Percentiles rank a stretch among this genome's conserved stretches.
Evolutionary conservation across 192 early-diverging fungal species (phyloP).

Genomic region (Coemansia sp.): DNA sequence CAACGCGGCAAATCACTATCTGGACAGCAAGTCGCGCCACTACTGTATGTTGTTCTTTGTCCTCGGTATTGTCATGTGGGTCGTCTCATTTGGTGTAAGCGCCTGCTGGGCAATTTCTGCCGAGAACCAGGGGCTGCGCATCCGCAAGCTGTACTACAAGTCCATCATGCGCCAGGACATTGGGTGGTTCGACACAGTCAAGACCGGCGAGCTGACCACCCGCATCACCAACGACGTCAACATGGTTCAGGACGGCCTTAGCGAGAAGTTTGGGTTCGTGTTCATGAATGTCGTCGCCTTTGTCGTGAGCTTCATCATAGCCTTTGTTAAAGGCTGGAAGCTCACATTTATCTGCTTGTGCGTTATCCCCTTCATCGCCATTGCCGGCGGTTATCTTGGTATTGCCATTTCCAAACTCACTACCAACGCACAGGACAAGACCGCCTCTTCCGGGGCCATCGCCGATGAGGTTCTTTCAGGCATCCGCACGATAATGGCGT

Average conservation of each 20-base stretch:
- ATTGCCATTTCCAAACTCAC: slow-evolving; percentile 51
- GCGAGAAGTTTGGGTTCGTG: slow-evolving; percentile 78
- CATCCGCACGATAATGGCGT: slow-evolving; percentile 84
- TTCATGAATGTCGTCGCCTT: slow-evolving; percentile 68
- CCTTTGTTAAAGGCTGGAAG: slow-evolving; percentile 79
- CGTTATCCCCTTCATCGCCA: slow-evolving; percentile 67
- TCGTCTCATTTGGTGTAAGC: slow-evolving; percentile 33
- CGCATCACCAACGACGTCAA: slow-evolving; percentile 84
- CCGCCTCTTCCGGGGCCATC: slow-evolving; percentile 79
- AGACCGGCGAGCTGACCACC: slow-evolving; percentile 80
- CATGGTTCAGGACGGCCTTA: slow-evolving; percentile 85
- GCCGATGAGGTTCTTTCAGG: slow-evolving; percentile 84
- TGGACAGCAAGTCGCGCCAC: slow-evolving; percentile 35
- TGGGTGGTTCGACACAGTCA: slow-evolving; percentile 80
- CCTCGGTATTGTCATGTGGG: slow-evolving; percentile 42
- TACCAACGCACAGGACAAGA: slow-evolving; percentile 62
- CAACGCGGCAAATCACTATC: slow-evolving; percentile 14
- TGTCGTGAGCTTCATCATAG: slow-evolving; percentile 72
- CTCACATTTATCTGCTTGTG: slow-evolving; percentile 77
- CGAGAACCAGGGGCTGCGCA: slow-evolving; percentile 71
- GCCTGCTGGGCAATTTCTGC: slow-evolving; percentile 47
- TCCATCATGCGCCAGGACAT: slow-evolving; percentile 89
- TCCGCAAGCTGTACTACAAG: slow-evolving; percentile 75
- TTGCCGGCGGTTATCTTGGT: slow-evolving; percentile 55
- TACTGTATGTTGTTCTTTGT: slow-evolving; percentile 47